These are phyloP conservation scores for Tylopilus vinaceipallidus DNA, from an alignment of 768 basidiomycete genomes.

Conservation along the genomic window DNA sequence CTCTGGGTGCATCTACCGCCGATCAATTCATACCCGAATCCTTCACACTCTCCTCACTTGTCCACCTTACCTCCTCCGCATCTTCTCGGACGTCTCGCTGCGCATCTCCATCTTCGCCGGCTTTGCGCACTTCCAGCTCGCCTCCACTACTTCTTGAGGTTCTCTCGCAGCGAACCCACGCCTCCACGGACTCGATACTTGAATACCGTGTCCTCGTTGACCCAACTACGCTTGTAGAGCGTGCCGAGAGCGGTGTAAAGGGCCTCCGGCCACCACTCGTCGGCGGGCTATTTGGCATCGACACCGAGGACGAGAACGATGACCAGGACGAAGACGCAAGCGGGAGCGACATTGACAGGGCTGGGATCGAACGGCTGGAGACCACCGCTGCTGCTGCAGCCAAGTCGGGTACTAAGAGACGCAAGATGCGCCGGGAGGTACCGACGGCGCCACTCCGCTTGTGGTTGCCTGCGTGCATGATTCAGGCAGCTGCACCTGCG, in stretches of 20 bases:
- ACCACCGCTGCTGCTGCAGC: slow-evolving; percentile 23
- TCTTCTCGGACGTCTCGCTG: slow-evolving; percentile 4
- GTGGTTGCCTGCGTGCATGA: slow-evolving; percentile 85
- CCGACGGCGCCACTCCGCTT: slow-evolving; percentile 59
- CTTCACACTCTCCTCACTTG: slow-evolving; percentile 18
- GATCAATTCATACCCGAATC: slow-evolving; percentile 2
- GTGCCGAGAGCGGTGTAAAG: slow-evolving; percentile 64
- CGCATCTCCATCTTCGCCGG: slow-evolving; percentile 1
- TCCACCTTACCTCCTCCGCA: slow-evolving; percentile 4
- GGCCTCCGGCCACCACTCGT: slow-evolving; percentile 52
- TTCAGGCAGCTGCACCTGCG: slow-evolving; percentile 61
- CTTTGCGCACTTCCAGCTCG: slow-evolving; percentile 32
- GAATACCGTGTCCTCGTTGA: slow-evolving; percentile 83
- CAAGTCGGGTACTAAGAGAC: slow-evolving; percentile 21
- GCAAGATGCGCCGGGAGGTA: slow-evolving; percentile 26
- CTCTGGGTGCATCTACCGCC: neutral
- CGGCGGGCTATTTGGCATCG: slow-evolving; percentile 37
- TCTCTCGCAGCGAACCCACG: slow-evolving; percentile 61
- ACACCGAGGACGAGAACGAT: slow-evolving; percentile 48
- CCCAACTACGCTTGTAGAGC: slow-evolving; percentile 60
- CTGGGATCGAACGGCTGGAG: slow-evolving; percentile 21
- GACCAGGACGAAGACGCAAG: slow-evolving; percentile 42
- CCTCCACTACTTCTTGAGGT: slow-evolving; percentile 59
- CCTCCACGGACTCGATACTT: slow-evolving; percentile 64
- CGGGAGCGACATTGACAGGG: slow-evolving; percentile 37